Conservation (phyloP, 2,329 filamentous ascomycete species). For the Beauveria caledonica region DNA sequence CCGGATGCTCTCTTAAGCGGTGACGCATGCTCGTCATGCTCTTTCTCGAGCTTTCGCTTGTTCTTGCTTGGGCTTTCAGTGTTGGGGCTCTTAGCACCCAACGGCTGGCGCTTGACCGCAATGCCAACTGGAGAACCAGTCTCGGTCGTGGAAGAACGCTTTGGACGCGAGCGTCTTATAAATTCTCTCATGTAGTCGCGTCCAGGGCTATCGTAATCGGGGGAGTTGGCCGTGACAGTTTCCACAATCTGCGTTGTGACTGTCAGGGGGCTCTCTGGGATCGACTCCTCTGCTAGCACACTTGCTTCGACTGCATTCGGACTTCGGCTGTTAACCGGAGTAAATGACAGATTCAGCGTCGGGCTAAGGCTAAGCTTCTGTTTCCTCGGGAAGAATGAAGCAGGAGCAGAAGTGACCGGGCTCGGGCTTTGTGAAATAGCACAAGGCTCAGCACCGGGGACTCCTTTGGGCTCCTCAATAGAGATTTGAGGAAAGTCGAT, state of each 20-base stretch:
- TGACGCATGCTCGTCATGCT: conserved; percentile 14
- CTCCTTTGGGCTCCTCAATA: not conserved
- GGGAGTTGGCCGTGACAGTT: not conserved
- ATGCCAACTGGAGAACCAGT: conserved; percentile 24
- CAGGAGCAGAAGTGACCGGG: not conserved
- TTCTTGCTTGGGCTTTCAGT: conserved; percentile 24
- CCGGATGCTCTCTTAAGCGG: conserved; percentile 17
- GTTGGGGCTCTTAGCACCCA: conserved; percentile 29
- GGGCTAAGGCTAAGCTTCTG: conserved; percentile 5
- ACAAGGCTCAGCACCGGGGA: not conserved
- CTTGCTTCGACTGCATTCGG: not conserved
- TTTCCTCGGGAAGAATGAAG: not conserved
- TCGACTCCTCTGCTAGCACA: not conserved
- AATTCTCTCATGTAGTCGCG: conserved; percentile 29
- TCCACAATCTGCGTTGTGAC: conserved; percentile 1
- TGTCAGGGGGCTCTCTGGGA: conserved; percentile 1
- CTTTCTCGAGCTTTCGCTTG: conserved; percentile 25
- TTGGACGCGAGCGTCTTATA: conserved; percentile 25
- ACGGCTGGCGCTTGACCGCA: conserved; percentile 21
- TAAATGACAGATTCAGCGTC: conserved; percentile 18
- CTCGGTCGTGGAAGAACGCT: conserved; percentile 22
- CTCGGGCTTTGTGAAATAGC: conserved; percentile 1
- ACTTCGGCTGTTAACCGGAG: conserved; percentile 18
- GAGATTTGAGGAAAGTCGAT: not conserved
- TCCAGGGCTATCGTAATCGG: conserved; percentile 25